These are phyloP conservation scores for Penicillium malachiteum DNA, from an alignment of 495 filamentous ascomycete genomes.

Conservation along the genomic window DNA sequence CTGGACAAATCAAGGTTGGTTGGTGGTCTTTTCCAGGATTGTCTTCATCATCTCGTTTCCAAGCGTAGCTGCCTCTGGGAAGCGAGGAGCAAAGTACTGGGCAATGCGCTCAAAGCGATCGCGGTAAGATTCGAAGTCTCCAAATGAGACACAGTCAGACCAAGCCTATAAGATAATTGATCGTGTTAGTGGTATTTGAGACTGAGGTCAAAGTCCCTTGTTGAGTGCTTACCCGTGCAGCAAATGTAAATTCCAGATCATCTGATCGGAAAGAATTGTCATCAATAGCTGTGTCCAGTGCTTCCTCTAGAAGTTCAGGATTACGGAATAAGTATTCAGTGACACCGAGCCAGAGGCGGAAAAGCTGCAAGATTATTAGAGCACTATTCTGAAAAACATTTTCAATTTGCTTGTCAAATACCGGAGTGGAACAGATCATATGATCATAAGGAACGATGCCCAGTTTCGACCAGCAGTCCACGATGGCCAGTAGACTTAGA, in stretches of 20 bases:
- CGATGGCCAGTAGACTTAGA: constrained; percentile 91
- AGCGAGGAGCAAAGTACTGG: constrained; percentile 84
- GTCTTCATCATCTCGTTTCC: constrained; percentile 98
- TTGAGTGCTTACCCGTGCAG: constrained; percentile 62
- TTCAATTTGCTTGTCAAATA: constrained; percentile 33
- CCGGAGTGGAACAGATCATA: constrained; percentile 97
- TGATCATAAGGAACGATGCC: constrained; percentile 96
- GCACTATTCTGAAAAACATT: background rate
- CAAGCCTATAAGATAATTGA: constrained; percentile 57
- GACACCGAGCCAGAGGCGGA: constrained; percentile 96
- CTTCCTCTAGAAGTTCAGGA: constrained; percentile 77
- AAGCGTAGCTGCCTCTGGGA: constrained; percentile 76
- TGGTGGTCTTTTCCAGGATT: constrained; percentile 75
- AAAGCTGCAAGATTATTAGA: constrained; percentile 56
- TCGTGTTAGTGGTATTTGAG: no score
- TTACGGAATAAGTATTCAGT: constrained; percentile 95
- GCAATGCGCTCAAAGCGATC: constrained; percentile 88
- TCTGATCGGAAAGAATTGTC: constrained; percentile 87
- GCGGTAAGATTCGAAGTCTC: constrained; percentile 86
- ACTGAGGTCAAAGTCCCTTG: background rate
- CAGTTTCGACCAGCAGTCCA: constrained; percentile 94
- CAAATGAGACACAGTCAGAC: constrained; percentile 87
- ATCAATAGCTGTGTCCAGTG: constrained; percentile 78
- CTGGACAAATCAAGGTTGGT: constrained; percentile 10
- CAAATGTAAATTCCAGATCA: constrained; percentile 96